Base-by-base conservation (phyloP, 108 stramenopile species). In the Nitzschia palea region DNA sequence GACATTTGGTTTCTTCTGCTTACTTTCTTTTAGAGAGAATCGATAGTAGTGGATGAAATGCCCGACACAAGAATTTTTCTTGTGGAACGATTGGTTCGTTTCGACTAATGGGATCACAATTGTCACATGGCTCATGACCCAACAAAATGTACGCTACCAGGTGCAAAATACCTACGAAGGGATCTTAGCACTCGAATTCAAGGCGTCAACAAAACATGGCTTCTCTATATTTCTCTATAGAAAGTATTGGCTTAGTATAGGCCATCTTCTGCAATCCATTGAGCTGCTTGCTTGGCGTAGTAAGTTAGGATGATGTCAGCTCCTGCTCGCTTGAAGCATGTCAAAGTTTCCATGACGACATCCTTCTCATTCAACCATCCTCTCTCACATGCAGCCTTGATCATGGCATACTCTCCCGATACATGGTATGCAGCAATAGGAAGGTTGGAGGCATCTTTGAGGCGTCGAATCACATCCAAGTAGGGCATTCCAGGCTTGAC, bases 401-500 rank as follows among this genome's bases (percentile, higher is more conserved):
- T 81, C 99, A 99, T 99, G 66, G 97, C 94, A 78, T 99, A 99
- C 75, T 99, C 99, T 51, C 99, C 99, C 37, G 94, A 95, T 33
- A 99, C 99, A 69, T 98, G 97, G 87, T 99, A 99, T 17, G 98
- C 98, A 23, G 97, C 93, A 75, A 99, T 94, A 2, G 99, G 99
- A 61, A 98, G 73, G 30, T 77, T 44, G 9, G 95, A 79, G 70
- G 72, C 71, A 55, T 96, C 92, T 75, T 89, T 94, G 34, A 98
- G 77, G 18, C 98, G 86, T n/a, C 90, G 79, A 71, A 98, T 97
- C 37, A 99, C 81, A 81, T 99, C 99, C 65, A 98, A 69, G 82
- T 99, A 99, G 1, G 98, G 98, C 95, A 97, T 93, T 51, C 96
- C 97, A 15, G 97, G 97, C 78, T 98, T 98, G 51, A 99, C 98